Percentiles rank a stretch among this genome's conserved stretches.
Evolutionary conservation across 306 rosid genomes (phyloP).

Genomic region (Betula pendula): DNA sequence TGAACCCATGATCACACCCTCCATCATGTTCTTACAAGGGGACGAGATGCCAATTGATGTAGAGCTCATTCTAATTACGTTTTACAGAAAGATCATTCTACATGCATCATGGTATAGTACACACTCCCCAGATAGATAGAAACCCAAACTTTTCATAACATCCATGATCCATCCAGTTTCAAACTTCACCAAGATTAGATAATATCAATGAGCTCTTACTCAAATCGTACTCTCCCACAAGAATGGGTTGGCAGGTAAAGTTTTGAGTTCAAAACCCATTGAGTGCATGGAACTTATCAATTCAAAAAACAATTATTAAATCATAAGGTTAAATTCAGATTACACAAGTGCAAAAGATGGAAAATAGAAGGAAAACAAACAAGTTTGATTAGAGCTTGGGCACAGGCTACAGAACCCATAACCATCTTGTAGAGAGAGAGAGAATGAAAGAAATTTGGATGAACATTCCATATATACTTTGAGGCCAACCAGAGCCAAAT

Average conservation of each 20-base stretch:
- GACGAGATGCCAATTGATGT: neutral
- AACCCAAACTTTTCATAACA: too few relatives aligned
- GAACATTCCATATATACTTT: neutral
- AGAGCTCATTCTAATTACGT: neutral
- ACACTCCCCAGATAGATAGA: neutral
- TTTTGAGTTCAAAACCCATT: too few relatives aligned
- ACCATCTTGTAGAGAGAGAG: neutral
- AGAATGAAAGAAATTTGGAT: neutral
- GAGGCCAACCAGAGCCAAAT: neutral
- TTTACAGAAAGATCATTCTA: neutral
- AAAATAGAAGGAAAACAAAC: neutral
- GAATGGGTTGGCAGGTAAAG: too few relatives aligned
- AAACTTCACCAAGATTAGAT: too few relatives aligned
- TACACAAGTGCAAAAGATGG: neutral
- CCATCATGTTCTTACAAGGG: neutral
- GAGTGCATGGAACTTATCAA: too few relatives aligned
- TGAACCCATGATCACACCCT: neutral
- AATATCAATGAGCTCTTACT: too few relatives aligned
- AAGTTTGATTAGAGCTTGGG: neutral
- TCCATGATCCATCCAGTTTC: too few relatives aligned
- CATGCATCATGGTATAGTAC: neutral
- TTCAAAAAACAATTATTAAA: neutral
- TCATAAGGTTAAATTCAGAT: neutral
- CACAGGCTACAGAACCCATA: neutral
- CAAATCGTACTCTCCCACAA: too few relatives aligned